These are phyloP conservation scores for Vitis riparia DNA, from an alignment of 164 flowering plant genomes.

Conservation along the genomic window DNA sequence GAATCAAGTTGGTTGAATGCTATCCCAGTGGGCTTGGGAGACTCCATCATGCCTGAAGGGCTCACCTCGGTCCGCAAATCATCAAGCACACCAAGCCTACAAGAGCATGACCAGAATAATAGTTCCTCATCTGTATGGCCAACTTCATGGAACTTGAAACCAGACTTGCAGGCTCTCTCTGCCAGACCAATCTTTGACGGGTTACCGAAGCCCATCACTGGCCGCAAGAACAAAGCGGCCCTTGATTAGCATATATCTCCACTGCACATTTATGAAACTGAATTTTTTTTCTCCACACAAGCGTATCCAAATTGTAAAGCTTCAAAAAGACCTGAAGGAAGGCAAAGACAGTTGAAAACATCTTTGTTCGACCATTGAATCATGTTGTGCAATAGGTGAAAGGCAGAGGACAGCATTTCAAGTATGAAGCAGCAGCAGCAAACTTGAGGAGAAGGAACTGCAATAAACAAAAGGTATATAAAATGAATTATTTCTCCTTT, in stretches of 20 bases:
- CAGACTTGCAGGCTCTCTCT: conserved; percentile 55
- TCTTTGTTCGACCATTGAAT: too few relatives aligned
- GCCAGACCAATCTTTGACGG: conserved; percentile 82
- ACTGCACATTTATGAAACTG: conserved; percentile 2
- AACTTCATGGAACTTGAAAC: conserved; percentile 63
- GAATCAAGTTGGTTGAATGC: conserved; percentile 26
- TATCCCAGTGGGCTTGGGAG: conserved; percentile 26
- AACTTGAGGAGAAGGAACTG: too few relatives aligned
- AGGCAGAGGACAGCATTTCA: too few relatives aligned
- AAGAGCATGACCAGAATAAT: conserved; percentile 21
- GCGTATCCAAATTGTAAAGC: too few relatives aligned
- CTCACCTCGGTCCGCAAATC: conserved; percentile 26
- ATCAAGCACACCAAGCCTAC: conserved; percentile 36
- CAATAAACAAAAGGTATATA: too few relatives aligned
- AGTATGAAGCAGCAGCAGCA: too few relatives aligned
- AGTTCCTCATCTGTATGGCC: conserved; percentile 49
- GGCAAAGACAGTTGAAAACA: too few relatives aligned
- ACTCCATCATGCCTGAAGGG: conserved; percentile 18
- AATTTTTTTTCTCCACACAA: too few relatives aligned
- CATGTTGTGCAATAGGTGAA: too few relatives aligned
- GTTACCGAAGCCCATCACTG: conserved; percentile 63
- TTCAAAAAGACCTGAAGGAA: too few relatives aligned
- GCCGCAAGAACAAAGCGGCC: conserved; percentile 71
- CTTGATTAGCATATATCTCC: conserved; percentile 44
- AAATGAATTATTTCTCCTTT: too few relatives aligned